phyloP scores from a whole-genome alignment of 495 filamentous ascomycete species.

The Neohortaea acidophila region DNA sequence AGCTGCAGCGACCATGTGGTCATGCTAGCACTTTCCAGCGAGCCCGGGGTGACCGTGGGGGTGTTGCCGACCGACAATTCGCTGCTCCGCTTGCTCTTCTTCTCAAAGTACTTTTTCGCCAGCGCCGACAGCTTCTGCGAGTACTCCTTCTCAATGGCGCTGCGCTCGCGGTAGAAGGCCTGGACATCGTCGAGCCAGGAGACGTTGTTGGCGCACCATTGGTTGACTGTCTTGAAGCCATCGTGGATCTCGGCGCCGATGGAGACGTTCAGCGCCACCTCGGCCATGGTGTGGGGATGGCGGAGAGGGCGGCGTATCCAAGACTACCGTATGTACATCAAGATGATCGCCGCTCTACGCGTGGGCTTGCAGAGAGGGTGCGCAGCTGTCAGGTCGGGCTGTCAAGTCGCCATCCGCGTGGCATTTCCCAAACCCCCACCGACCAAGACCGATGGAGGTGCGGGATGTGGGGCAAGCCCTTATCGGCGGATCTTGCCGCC shows the following conservation, averaged over 20 bases:
- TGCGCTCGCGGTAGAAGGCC: slow-evolving; percentile 89
- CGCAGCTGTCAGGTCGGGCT: too few species aligned
- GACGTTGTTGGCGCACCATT: slow-evolving; percentile 80
- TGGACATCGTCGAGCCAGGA: slow-evolving; percentile 93
- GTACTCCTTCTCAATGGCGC: slow-evolving; percentile 91
- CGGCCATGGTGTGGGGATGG: slow-evolving; percentile 15
- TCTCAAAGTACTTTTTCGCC: slow-evolving; percentile 91
- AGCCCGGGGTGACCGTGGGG: slow-evolving; percentile 83
- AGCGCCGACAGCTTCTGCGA: slow-evolving; percentile 68
- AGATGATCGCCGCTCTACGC: too few species aligned
- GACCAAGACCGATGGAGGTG: too few species aligned
- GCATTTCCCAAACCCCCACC: too few species aligned
- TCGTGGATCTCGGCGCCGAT: slow-evolving; percentile 38
- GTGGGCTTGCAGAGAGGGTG: too few species aligned
- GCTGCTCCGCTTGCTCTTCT: slow-evolving; percentile 81
- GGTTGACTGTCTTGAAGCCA: slow-evolving; percentile 84
- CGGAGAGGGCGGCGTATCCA: background rate
- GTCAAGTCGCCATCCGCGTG: too few species aligned
- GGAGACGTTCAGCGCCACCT: slow-evolving; percentile 18
- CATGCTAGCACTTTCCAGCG: slow-evolving; percentile 85
- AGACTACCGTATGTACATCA: too few species aligned
- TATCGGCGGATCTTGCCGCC: too few species aligned
- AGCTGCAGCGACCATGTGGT: slow-evolving; percentile 95
- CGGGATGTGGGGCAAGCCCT: too few species aligned
- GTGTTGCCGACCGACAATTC: slow-evolving; percentile 86